A percentile compares a stretch with the other conserved stretches of the same genome.
phyloP scores from a whole-genome alignment of 768 basidiomycete genomes.

The Boletus rubescentipes region DNA sequence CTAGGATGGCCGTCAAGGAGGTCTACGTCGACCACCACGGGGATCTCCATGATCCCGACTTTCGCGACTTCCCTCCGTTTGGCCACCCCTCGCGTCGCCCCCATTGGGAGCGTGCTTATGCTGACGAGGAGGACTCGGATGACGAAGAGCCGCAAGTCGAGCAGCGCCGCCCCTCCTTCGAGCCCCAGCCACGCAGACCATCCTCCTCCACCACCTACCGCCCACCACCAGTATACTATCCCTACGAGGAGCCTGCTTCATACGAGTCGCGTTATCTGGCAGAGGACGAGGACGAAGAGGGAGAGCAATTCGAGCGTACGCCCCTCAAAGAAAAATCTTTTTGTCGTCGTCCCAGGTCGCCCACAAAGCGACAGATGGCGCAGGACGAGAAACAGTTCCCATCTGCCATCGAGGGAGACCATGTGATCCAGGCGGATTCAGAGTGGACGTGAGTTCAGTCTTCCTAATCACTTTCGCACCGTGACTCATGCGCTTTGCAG shows the following conservation, averaged over 20 bases:
- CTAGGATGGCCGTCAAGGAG: conserved; percentile 21
- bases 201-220: conserved; percentile 24
- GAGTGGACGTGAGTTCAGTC: conserved; percentile 34
- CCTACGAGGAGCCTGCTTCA: conserved; percentile 31
- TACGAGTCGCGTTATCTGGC: conserved; percentile 29
- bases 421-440: conserved; percentile 19
- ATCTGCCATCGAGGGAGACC: conserved; percentile 2
- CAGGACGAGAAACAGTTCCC: conserved; percentile 22
- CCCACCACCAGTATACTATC: conserved; percentile 24
- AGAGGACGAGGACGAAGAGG: conserved; percentile 29
- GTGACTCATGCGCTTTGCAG: conserved; percentile 33
- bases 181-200: conserved; percentile 21
- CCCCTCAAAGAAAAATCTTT: conserved; percentile 31
- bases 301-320: conserved; percentile 13
- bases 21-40: conserved; percentile 63
- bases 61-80: conserved; percentile 56
- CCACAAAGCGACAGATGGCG: conserved; percentile 9
- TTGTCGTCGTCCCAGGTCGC: conserved; percentile 18
- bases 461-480: neutral
- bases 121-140: conserved; percentile 30
- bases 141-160: conserved; percentile 28
- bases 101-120: conserved; percentile 35
- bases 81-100: conserved; percentile 26
- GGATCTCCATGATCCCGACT: conserved; percentile 68
- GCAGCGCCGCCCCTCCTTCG: conserved; percentile 18